phyloP scores from a whole-genome alignment of 2,329 filamentous ascomycete genomes.

The Diplodia seriata region DNA sequence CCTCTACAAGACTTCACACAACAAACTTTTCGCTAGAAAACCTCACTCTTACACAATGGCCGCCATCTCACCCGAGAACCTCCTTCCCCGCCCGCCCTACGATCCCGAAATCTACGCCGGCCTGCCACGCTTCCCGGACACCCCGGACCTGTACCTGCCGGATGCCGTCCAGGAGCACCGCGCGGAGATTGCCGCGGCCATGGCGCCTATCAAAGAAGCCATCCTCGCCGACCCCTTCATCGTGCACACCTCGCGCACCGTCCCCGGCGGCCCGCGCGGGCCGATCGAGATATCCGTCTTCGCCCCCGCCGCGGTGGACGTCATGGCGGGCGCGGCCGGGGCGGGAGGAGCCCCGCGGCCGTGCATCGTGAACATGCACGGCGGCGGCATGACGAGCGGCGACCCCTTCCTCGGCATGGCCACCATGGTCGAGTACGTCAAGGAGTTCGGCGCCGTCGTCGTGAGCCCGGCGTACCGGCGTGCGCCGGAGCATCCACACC shows the following conservation, averaged over 20 bases:
- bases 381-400: slow-evolving; percentile 51
- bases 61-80: background rate
- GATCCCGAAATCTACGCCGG: background rate
- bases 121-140: background rate
- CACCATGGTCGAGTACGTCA: slow-evolving; percentile 40
- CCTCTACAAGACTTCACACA: no score
- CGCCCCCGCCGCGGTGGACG: background rate
- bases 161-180: background rate
- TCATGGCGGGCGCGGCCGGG: no score
- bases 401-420: slow-evolving; percentile 39
- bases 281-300: background rate
- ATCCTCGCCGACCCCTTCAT: slow-evolving; percentile 8
- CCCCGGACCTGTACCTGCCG: background rate
- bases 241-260: background rate
- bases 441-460: slow-evolving; percentile 44
- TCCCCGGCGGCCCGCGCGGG: background rate
- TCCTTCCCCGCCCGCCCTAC: background rate
- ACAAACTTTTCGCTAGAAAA: no score
- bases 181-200: background rate
- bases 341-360: slow-evolving; percentile 37
- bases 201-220: background rate
- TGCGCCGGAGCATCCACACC: slow-evolving; percentile 52
- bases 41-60: background rate
- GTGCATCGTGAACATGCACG: slow-evolving; percentile 46
- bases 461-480: slow-evolving; percentile 54